Evolutionary conservation across 768 basidiomycete genomes (phyloP), one percentile per base, ranked within the genome.

Genomic region (Tulasnella sp.): DNA sequence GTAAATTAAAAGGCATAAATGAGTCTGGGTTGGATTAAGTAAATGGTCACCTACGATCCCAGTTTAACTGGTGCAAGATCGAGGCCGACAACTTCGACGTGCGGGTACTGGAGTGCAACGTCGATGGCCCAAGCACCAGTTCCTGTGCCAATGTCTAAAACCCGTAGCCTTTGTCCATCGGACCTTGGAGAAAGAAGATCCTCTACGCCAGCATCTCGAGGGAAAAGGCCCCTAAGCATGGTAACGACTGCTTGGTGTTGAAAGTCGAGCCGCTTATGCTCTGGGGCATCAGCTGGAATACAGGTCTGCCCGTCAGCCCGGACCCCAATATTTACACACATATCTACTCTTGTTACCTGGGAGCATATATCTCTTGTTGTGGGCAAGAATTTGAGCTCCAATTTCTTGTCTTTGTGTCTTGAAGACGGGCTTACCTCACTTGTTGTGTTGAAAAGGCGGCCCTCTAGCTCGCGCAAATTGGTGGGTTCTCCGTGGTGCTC

Each of bases 191-290:
- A 24, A 9, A 79, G 31, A 16, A 58, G 40, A 27, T 56, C 12
- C 36, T 58, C 44, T 34, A 79, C 78, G 31, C n/a, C 73, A 16
- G 73, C 71, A 24, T 27, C 21, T 36, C 36, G 16, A 21, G 52
- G 71, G 34, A 46, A 79, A 27, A 79, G 71, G 7, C 46, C 73
- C 21, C 73, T 27, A 5, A 31, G 19, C 46, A 72, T 31, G 83
- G 83, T 19, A 19, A 39, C n/a, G n/a, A 79, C 19, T 9, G 71
- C 31, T n/a, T 73, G 42, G n/a, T 79, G 78, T n/a, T 79, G 78
- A 40, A 39, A 44, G 36, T 79, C 71, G 27, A 79, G 44, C 46
- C 78, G 62, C 31, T 68, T 68, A 34, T 27, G 27, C 12, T 68
- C 62, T 10, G 52, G 52, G n/a, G 52, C 52, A n/a, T 52, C 52